phyloP scores from a whole-genome alignment of 306 rosid species.

The Canavalia ensiformis region DNA sequence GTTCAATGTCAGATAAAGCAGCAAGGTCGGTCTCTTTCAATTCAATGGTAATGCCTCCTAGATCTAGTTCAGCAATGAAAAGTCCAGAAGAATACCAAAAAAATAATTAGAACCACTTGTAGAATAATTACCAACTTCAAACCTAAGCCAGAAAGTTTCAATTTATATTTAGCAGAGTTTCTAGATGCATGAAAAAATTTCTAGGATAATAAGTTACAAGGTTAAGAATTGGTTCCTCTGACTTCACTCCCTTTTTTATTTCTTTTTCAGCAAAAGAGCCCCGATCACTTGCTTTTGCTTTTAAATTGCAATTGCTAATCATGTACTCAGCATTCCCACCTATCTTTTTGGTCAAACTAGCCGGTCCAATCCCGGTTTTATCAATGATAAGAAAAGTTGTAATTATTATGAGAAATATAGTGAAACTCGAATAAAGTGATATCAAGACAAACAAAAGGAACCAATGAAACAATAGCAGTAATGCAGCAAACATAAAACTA shows the following conservation, averaged over 20 bases:
- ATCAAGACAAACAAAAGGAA: too few relatives aligned
- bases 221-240: conserved; percentile 66
- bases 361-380: too few relatives aligned
- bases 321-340: conserved; percentile 72
- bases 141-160: conserved; percentile 57
- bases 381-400: too few relatives aligned
- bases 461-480: too few relatives aligned
- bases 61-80: conserved; percentile 51
- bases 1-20: conserved; percentile 5
- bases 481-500: not conserved
- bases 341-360: too few relatives aligned
- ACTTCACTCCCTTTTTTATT: conserved; percentile 54
- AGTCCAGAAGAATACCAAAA: conserved; percentile 53
- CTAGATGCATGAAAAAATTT: conserved; percentile 9
- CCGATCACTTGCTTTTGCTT: too few relatives aligned
- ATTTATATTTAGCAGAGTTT: conserved; percentile 36
- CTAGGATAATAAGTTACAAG: conserved; percentile 57
- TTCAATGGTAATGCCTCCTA: conserved; percentile 57
- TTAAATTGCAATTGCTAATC: conserved; percentile 48
- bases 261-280: too few relatives aligned
- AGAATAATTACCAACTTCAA: conserved; percentile 67
- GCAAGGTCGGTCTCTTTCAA: conserved; percentile 45
- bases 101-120: conserved; percentile 60
- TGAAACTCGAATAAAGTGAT: too few relatives aligned
- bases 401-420: too few relatives aligned